phyloP scores from a whole-genome alignment of 192 early-diverging fungal genomes.

The Phlyctochytrium planicorne region DNA sequence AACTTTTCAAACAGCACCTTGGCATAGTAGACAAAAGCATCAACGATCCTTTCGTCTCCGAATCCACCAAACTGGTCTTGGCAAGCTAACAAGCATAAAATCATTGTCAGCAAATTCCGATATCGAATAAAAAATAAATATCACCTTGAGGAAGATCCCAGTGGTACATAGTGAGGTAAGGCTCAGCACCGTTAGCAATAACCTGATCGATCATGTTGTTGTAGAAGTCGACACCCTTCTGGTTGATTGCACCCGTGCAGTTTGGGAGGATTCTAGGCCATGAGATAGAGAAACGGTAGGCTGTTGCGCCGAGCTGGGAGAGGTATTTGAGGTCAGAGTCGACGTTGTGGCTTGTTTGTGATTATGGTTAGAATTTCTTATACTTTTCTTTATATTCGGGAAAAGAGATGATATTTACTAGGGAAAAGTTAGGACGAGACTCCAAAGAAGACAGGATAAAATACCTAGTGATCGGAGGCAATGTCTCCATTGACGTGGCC shows the following conservation, averaged over 20 bases:
- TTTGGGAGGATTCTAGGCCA: conserved; percentile 37
- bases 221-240: conserved; percentile 30
- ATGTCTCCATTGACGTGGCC: conserved; percentile 5
- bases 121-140: conserved; percentile 4
- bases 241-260: conserved; percentile 33
- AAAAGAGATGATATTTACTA: not conserved
- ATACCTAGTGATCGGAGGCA: conserved; percentile 2
- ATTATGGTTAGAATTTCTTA: too few species aligned
- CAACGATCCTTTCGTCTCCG: conserved; percentile 21
- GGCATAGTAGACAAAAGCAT: conserved; percentile 34
- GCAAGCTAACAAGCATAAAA: conserved; percentile 25
- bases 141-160: conserved; percentile 32
- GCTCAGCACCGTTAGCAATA: conserved; percentile 20
- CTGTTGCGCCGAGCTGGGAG: conserved; percentile 20
- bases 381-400: too few species aligned
- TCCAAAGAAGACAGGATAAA: too few species aligned
- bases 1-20: conserved; percentile 24
- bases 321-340: conserved; percentile 27
- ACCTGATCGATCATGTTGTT: conserved; percentile 27
- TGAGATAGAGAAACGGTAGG: conserved; percentile 37
- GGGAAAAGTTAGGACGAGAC: too few species aligned
- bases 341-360: conserved; percentile 11
- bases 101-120: not conserved
- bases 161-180: conserved; percentile 34
- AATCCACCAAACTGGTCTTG: conserved; percentile 26